These are phyloP conservation scores for Limnomonas spitsbergensis DNA, from an alignment of 139 green algal genomes.

Conservation along the genomic window DNA sequence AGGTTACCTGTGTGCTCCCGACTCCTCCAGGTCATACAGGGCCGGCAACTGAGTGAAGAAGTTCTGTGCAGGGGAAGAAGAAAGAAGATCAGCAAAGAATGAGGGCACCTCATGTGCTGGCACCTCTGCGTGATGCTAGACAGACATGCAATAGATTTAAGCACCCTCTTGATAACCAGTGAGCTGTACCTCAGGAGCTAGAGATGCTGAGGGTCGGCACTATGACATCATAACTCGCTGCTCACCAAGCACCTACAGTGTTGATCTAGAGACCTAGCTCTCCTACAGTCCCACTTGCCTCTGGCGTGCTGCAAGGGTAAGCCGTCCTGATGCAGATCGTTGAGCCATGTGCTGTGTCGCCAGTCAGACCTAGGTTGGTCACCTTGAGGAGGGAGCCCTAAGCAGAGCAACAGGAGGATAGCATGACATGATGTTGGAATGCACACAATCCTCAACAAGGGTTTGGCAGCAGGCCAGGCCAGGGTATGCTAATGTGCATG, in stretches of 20 bases:
- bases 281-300: too few relatives aligned
- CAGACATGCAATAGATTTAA: not conserved
- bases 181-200: not conserved
- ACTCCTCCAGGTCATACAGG: not conserved
- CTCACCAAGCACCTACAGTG: not conserved
- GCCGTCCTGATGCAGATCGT: not conserved
- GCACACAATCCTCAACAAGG: too few relatives aligned
- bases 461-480: too few relatives aligned
- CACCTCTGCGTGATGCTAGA: not conserved
- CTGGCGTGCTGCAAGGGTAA: not conserved
- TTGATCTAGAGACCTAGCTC: too few relatives aligned
- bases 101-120: not conserved
- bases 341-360: too few relatives aligned
- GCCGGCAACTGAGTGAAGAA: not conserved
- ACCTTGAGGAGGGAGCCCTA: too few relatives aligned
- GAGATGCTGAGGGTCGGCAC: not conserved
- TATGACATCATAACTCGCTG: not conserved
- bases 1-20: not conserved
- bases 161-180: not conserved
- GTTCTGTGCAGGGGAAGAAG: not conserved
- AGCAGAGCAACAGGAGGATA: too few relatives aligned
- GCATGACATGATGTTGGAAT: too few relatives aligned
- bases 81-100: not conserved
- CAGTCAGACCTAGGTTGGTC: not conserved
- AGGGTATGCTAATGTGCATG: too few relatives aligned